A percentile compares a stretch with the other conserved stretches of the same genome.
phyloP scores from a whole-genome alignment of 2,329 filamentous ascomycete species.

The Fusarium sp. region DNA sequence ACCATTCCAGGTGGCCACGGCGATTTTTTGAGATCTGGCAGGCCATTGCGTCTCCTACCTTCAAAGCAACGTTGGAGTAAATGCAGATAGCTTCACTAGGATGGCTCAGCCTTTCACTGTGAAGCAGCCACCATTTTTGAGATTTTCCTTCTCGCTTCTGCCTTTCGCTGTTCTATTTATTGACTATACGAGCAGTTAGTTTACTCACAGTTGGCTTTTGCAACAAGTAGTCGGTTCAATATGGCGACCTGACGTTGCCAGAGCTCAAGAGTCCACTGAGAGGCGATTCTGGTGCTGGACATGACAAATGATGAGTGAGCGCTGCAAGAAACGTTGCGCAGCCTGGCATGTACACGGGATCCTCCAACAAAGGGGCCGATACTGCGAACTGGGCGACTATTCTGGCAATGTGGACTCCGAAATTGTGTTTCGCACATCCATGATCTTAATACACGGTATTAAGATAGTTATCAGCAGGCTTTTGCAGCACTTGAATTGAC shows the following conservation, averaged over 20 bases:
- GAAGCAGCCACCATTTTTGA: conserved; percentile 13
- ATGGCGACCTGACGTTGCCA: conserved; percentile 6
- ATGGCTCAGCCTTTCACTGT: conserved; percentile 8
- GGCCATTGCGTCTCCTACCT: conserved; percentile 36
- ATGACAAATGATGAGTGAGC: conserved; percentile 35
- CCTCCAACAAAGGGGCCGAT: conserved; percentile 35
- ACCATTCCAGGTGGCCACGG: conserved; percentile 39
- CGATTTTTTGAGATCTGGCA: conserved; percentile 43
- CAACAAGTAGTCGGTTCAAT: not conserved
- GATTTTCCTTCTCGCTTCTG: not conserved
- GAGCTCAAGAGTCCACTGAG: not conserved
- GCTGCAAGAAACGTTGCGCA: conserved; percentile 27
- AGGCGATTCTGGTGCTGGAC: conserved; percentile 31
- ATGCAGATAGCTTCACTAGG: conserved; percentile 31
- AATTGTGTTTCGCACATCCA: conserved; percentile 43
- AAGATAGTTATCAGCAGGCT: conserved; percentile 40
- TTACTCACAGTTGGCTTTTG: conserved; percentile 8
- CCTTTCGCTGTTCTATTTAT: not conserved
- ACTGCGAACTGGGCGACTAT: conserved; percentile 31
- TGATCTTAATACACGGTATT: conserved; percentile 37
- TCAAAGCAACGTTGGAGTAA: conserved; percentile 31
- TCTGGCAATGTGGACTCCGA: conserved; percentile 38
- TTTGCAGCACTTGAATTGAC: conserved; percentile 26
- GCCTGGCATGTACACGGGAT: conserved; percentile 11
- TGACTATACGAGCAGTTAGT: not conserved